Evolutionary conservation across 2,329 filamentous ascomycete genomes (phyloP), one percentile per base, ranked within the genome.

Genomic region (Penicillium sp.): DNA sequence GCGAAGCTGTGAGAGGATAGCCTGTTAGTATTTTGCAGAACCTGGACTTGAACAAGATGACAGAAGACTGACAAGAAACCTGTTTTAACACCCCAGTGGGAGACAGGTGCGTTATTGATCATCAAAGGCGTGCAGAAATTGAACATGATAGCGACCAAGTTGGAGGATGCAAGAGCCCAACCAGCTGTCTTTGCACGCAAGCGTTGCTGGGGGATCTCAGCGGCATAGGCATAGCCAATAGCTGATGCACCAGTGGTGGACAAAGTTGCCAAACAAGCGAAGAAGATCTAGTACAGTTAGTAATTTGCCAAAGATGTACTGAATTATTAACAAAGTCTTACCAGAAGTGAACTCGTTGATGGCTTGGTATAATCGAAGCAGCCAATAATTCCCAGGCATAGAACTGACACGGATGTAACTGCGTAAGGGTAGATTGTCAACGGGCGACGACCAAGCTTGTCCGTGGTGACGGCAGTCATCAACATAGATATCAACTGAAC

Each of bases 111-210:
- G 41, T 78, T 77, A 47, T 79, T 78, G 52, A 79, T 78, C 77
- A 79, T 79, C 9, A 77, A 49, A 1, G 77, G 77, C 0, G 76
- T 79, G 53, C 71, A 75, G 64, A 79, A 79, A 51, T 72, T 78
- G 52, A 79, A 78, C 72, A 79, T 76, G 58, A 77, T 76, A 11
- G 69, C 73, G 11, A 79, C 63, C 29, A 72, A 48, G 48, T 78
- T 78, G 1, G 76, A 77, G 4, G 65, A 64, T 0, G 76, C 76
- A 0, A 79, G 68, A 11, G 72, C 69, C 70, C 71, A 77, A 1
- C 66, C 74, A 0, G 74, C 73, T 5, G 76, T 78, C 25, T 68
- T 67, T 4, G 76, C 75, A 36, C 76, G 73, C 4, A 78, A 68
- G 3, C 75, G 72, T 60, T 78, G 76, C 25, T 72, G 66, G 0